A percentile compares a stretch with the other conserved stretches of the same genome.
Evolutionary conservation across 2,329 filamentous ascomycete genomes (phyloP).

Genomic region (Fusarium palustre): DNA sequence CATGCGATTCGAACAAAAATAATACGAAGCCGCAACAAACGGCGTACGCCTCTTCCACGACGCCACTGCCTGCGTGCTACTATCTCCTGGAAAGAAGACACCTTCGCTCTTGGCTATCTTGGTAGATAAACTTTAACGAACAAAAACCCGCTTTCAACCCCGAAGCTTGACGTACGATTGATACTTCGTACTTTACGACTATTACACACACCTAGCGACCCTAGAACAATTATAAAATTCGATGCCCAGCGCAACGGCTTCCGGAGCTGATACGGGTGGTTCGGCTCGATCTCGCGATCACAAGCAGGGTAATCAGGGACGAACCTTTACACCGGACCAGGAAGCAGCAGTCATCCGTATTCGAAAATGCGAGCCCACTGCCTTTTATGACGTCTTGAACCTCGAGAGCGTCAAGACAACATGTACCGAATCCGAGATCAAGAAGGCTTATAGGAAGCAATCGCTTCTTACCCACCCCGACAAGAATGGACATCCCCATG

Average conservation of each 20-base stretch:
- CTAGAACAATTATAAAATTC: constrained; percentile 16
- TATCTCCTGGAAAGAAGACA: constrained; percentile 35
- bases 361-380: constrained; percentile 82
- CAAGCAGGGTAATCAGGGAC: constrained; percentile 80
- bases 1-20: constrained; percentile 23
- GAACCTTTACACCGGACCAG: constrained; percentile 88
- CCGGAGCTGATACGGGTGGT: constrained; percentile 64
- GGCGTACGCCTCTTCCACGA: constrained; percentile 1
- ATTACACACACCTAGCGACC: constrained; percentile 8
- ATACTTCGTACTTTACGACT: constrained; percentile 3
- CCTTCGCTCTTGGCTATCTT: constrained; percentile 31
- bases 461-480: constrained; percentile 96
- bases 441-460: constrained; percentile 96
- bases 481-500: constrained; percentile 96
- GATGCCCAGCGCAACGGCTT: constrained; percentile 63
- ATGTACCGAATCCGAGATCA: constrained; percentile 86
- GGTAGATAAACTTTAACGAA: constrained; percentile 13
- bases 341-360: constrained; percentile 92
- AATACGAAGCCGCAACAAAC: constrained; percentile 1
- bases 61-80: constrained; percentile 2
- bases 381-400: constrained; percentile 95
- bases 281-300: constrained; percentile 69
- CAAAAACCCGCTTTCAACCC: constrained; percentile 4
- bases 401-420: constrained; percentile 73
- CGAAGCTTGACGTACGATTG: constrained; percentile 11